Base-by-base conservation (phyloP, 306 rosid genomes). In the Gleditsia sinensis region DNA sequence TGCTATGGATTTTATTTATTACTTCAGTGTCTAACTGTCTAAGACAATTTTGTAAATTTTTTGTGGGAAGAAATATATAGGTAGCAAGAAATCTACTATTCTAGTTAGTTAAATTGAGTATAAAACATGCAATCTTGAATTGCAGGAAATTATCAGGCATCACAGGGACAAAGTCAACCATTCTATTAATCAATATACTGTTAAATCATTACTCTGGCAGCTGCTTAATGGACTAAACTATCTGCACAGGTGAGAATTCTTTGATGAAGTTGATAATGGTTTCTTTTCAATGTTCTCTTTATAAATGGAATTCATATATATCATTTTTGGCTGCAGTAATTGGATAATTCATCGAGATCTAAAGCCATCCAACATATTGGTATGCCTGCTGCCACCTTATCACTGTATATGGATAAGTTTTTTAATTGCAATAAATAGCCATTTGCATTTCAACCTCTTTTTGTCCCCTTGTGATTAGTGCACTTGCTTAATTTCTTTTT, bases 351-450 rank as follows among this genome's bases (percentile, higher is more conserved):
- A 94, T 84, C 91, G 98, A 2, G 98, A 94, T 82, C 71, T 94
- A 58, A 94, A 94, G 91, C 98, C 98, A 10, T 94, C 98, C 12
- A 94, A 94, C 84, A 94, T 94, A 79, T 74, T 94, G 98, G 98
- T 94, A 89, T 24, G 82, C 17, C n/a, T 28, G 25, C 20, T 4
- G 59, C 43, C n/a, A 7, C 48, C n/a, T 12, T 59, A 49, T 45
- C 69, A 12, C 6, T 37, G 25, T 71, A 10, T 57, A 16, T 28
- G 28, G 19, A 14, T 24, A 32, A 9, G 14, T 78, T 25, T 65
- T 19, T 54, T 72, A 36, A 7, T 19, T 65, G 9, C 43, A 6
- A 20, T 20, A 11, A 23, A 27, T 36, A 2, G 7, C 3, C 70
- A 37, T 60, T 20, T 27, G 10, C 9, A 5, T 11, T 4, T 24